phyloP scores from a whole-genome alignment of 345 rosid genomes.

The Microcos paniculata region DNA sequence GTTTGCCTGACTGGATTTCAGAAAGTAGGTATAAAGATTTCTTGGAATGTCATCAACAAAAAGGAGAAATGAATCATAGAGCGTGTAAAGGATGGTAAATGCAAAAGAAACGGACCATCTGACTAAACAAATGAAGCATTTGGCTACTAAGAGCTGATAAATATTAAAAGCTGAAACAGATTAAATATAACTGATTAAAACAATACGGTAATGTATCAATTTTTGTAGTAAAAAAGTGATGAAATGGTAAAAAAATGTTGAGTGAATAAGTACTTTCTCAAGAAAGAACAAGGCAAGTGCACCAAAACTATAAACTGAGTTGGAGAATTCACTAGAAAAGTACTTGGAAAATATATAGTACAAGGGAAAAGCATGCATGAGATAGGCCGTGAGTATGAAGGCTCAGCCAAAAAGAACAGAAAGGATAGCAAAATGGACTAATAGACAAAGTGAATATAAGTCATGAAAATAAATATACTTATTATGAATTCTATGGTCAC shows the following conservation, averaged over 20 bases:
- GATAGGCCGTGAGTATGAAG: not conserved
- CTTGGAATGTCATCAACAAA: not conserved
- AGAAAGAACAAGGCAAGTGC: not conserved
- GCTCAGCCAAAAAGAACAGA: not conserved
- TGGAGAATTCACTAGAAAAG: not conserved
- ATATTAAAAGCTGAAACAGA: not conserved
- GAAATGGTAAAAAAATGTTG: not conserved
- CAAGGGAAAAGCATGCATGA: not conserved
- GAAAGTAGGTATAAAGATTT: not conserved
- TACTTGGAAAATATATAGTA: not conserved
- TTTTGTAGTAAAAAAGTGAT: not conserved
- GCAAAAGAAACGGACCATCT: not conserved
- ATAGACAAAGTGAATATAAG: not conserved
- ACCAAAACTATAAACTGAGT: not conserved
- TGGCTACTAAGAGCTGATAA: not conserved
- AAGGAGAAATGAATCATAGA: not conserved
- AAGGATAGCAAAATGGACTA: not conserved
- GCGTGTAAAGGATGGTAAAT: not conserved
- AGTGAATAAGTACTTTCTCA: not conserved
- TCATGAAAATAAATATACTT: not conserved
- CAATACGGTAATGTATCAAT: not conserved
- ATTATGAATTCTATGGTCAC: not conserved
- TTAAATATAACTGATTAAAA: not conserved
- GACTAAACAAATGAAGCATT: not conserved
- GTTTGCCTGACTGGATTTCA: not conserved